Evolutionary conservation across 192 early-diverging fungal species (phyloP), one percentile per base, ranked within the genome.

Genomic region (Pecoramyces ruminantium): DNA sequence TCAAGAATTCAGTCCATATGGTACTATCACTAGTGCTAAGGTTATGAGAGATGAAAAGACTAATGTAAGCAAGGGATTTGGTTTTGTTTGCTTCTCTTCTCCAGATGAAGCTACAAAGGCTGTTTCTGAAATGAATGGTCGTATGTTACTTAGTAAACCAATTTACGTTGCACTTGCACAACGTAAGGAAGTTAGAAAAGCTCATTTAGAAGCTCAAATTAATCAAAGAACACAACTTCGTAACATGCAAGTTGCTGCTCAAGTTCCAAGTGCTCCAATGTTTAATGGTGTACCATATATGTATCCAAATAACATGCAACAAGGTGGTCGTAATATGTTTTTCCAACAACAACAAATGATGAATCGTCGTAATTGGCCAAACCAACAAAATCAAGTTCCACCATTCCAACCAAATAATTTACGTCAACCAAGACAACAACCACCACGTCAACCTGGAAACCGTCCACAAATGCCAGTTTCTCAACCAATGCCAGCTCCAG

Each of bases 61-160:
- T 16, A 88, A 87, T 77, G 84, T 84, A 39, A 95, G 95, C 84
- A 94, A 95, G 85, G 96, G 97, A 40, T 99, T 99, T 82, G 98
- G 98, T 21, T 99, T 99, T 85, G 98, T 99, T 29, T 99, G 98
- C 92, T 99, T 96, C 91, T 94, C 95, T n/a, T 92, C 94, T 39
- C 96, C 98, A 78, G 97, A 98, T 84, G 98, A 99, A 88, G 97
- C 98, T 77, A 96, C 92, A 86, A 96, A 96, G 91, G 98, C 98
- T 80, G 95, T 96, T 77, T 93, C 95, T 80, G 98, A 98, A 88
- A 98, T 98, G 97, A 98, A 98, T 89, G 94, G 95, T 81, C 93
- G 95, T 82, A 95, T 98, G 90, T 86, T 96, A 80, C 93, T 92
- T 82, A 86, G 85, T 87, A 99, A 99, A 91, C 98, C 98, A 78